phyloP scores from a whole-genome alignment of 345 rosid genomes.

The Dovyalis caffra region DNA sequence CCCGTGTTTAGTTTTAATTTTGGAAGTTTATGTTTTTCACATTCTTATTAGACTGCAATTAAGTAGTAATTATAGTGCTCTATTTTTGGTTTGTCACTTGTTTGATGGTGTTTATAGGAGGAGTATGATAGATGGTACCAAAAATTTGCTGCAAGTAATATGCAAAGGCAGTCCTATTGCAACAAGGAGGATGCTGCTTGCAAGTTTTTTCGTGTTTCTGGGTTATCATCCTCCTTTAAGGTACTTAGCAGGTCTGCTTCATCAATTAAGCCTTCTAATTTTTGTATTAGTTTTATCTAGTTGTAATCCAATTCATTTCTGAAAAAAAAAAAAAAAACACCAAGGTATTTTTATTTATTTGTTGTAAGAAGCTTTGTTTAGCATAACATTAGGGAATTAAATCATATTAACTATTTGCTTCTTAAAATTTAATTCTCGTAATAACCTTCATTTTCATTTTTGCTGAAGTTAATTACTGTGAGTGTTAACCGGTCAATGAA shows the following conservation, averaged over 20 bases:
- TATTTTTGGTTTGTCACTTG: no score
- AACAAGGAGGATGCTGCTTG: constrained; percentile 50
- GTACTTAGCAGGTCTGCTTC: constrained; percentile 91
- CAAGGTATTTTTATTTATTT: no score
- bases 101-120: constrained; percentile 22
- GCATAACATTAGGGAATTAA: not conserved
- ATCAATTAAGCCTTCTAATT: constrained; percentile 30
- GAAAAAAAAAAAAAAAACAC: no score
- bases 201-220: constrained; percentile 55
- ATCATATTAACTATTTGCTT: not conserved
- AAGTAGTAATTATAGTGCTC: no score
- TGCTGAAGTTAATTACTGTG: constrained; percentile 1
- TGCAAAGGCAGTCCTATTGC: constrained; percentile 36
- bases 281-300: no score
- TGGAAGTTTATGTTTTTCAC: not conserved
- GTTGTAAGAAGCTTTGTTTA: not conserved
- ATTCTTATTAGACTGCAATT: no score
- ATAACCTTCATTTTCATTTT: not conserved
- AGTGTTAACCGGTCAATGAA: not conserved
- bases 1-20: not conserved
- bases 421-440: not conserved
- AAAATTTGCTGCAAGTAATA: constrained; percentile 37
- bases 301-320: not conserved
- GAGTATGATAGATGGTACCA: constrained; percentile 32
- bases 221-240: constrained; percentile 65